Conservation (phyloP, 306 rosid species). For the Adenanthera pavonina region DNA sequence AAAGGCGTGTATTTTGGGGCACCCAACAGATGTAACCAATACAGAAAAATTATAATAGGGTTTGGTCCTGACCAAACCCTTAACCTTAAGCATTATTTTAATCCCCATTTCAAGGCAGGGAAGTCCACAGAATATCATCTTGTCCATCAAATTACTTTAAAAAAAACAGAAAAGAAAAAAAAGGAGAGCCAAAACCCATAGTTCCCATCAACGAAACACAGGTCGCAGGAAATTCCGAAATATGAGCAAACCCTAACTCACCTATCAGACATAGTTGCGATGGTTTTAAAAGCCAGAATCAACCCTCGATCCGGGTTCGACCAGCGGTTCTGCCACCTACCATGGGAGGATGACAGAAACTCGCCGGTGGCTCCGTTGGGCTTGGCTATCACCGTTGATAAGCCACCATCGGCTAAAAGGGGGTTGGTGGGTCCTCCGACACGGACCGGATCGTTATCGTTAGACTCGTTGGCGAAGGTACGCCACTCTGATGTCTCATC, state of each 20-base stretch:
- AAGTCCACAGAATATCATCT: background rate
- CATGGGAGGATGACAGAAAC: constrained; percentile 74
- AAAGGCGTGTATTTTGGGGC: background rate
- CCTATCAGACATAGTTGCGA: constrained; percentile 98
- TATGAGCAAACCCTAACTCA: constrained; percentile 38
- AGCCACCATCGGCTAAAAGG: constrained; percentile 80
- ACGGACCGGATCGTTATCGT: constrained; percentile 88
- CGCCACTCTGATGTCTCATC: constrained; percentile 98
- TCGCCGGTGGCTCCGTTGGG: constrained; percentile 83
- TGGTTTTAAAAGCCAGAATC: constrained; percentile 85
- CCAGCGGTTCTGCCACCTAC: constrained; percentile 95
- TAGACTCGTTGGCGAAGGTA: constrained; percentile 87
- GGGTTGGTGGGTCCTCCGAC: constrained; percentile 91
- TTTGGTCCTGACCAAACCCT: background rate
- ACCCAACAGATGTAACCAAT: background rate
- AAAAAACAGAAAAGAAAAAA: background rate
- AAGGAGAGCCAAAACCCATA: background rate
- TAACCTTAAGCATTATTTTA: background rate
- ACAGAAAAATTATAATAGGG: background rate
- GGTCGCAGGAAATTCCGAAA: constrained; percentile 34
- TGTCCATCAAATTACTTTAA: background rate
- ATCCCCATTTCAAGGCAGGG: background rate
- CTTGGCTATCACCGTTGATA: constrained; percentile 89
- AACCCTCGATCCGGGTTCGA: constrained; percentile 91
- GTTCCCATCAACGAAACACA: background rate